Percentiles rank a stretch among this genome's conserved stretches.
These are phyloP conservation scores for Paraphaeosphaeria minitans DNA, from an alignment of 2,329 filamentous ascomycete species.

Conservation along the genomic window DNA sequence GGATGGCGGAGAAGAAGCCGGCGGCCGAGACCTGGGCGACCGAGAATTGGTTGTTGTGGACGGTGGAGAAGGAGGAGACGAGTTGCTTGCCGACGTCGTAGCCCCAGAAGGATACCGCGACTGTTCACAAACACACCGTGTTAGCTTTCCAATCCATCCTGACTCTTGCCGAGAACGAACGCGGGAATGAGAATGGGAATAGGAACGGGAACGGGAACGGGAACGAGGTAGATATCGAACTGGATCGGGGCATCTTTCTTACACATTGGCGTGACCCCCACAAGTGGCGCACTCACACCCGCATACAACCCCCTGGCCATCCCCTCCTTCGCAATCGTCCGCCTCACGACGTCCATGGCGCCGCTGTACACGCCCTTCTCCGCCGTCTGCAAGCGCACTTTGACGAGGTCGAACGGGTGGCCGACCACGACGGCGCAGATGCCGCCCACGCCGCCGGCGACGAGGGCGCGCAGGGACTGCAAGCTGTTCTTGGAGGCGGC, in stretches of 20 bases:
- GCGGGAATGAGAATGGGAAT: too few relatives aligned
- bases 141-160: background rate
- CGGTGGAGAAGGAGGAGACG: conserved; percentile 70
- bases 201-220: too few relatives aligned
- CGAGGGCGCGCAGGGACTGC: conserved; percentile 77
- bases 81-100: conserved; percentile 95
- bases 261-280: conserved; percentile 99
- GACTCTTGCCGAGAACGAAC: too few relatives aligned
- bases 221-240: too few relatives aligned
- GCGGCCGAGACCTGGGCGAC: conserved; percentile 89
- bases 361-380: conserved; percentile 90
- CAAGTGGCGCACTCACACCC: conserved; percentile 92
- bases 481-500: conserved; percentile 60
- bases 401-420: conserved; percentile 97
- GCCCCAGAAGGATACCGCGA: conserved; percentile 75
- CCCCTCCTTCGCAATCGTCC: conserved; percentile 86
- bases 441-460: conserved; percentile 89
- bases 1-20: conserved; percentile 92
- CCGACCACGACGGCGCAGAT: conserved; percentile 90
- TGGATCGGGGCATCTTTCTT: conserved; percentile 55
- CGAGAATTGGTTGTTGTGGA: conserved; percentile 72
- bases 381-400: conserved; percentile 95
- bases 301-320: conserved; percentile 82
- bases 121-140: conserved; percentile 44
- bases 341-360: conserved; percentile 89